Evolutionary conservation across 768 basidiomycete species (phyloP), one percentile per base, ranked within the genome.

Genomic region (Strobilomyces echinocephalus): DNA sequence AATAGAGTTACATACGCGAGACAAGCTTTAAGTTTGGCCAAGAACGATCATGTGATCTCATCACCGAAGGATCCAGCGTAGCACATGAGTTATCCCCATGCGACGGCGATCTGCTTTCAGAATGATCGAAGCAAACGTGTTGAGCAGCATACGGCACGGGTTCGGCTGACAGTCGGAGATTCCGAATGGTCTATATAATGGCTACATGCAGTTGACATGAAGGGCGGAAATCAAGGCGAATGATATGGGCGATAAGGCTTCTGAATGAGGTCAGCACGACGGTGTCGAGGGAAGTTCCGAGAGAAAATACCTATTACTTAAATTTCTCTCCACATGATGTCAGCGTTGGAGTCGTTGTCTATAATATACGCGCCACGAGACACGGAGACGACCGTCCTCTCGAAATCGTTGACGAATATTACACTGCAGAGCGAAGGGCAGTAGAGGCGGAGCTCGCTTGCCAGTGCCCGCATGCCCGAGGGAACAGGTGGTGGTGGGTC

Each of bases 371-470:
- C 40, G 24, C 71, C 72, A 11, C 67, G 69, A 21, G 67, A 73
- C 40, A 78, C 73, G n/a, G 60, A 20, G 31, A 69, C 11, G 30
- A 80, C 75, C 18, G 73, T 82, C 60, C 82, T 74, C 54, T 85
- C 82, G 61, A 84, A 82, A 35, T 85, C 76, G 52, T 78, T 73
- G 46, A 86, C 82, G 57, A 85, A 86, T n/a, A 86, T 71, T 7
- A 84, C 74, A 20, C 73, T 73, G 9, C 59, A 60, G 28, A 85
- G 69, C 1, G 74, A 74, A 6, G 80, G 77, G 55, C 76, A 79
- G 59, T 86, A 87, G 10, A 87, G 68, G 38, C 79, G 76, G 46
- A 87, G 68, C 66, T 87, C 85, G 50, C 74, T 75, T 4, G 78
- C 77, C 8, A 87, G 70, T 3, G 83, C 82, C 20, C 82, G 78